These are phyloP conservation scores for Penicillium sp. DNA, from an alignment of 2,329 filamentous ascomycete species.

Conservation along the genomic window DNA sequence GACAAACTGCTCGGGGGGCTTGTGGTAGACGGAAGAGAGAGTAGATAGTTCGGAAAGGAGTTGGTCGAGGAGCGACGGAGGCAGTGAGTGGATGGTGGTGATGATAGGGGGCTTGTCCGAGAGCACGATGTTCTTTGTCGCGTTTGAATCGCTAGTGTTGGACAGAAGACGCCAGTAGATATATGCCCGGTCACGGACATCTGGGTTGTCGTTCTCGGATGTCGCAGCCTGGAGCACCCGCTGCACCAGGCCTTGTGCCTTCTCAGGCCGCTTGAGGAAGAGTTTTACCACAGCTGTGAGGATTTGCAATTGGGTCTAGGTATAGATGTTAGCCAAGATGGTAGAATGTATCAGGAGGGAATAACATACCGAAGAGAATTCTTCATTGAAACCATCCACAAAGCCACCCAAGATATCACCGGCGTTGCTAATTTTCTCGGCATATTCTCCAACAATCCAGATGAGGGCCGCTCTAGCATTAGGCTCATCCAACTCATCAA, in stretches of 20 bases:
- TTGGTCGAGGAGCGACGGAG: constrained; percentile 77
- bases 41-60: constrained; percentile 91
- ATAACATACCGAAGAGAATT: constrained; percentile 78
- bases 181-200: constrained; percentile 94
- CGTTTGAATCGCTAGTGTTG: constrained; percentile 71
- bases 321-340: constrained; percentile 29
- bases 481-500: constrained; percentile 94
- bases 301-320: constrained; percentile 92
- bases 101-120: constrained; percentile 93
- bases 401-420: constrained; percentile 89
- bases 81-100: constrained; percentile 87
- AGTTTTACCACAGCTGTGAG: constrained; percentile 95
- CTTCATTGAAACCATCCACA: constrained; percentile 90
- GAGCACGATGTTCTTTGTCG: constrained; percentile 90
- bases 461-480: constrained; percentile 87
- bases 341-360: not conserved
- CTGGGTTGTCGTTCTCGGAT: constrained; percentile 93
- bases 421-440: constrained; percentile 99
- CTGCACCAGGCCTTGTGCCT: constrained; percentile 85
- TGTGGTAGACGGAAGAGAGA: constrained; percentile 96
- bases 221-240: constrained; percentile 92
- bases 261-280: constrained; percentile 93
- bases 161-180: constrained; percentile 97
- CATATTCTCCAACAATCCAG: constrained; percentile 99
- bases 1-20: constrained; percentile 95